Evolutionary conservation across 345 rosid species (phyloP).

Genomic region (Iberis pinnata): DNA sequence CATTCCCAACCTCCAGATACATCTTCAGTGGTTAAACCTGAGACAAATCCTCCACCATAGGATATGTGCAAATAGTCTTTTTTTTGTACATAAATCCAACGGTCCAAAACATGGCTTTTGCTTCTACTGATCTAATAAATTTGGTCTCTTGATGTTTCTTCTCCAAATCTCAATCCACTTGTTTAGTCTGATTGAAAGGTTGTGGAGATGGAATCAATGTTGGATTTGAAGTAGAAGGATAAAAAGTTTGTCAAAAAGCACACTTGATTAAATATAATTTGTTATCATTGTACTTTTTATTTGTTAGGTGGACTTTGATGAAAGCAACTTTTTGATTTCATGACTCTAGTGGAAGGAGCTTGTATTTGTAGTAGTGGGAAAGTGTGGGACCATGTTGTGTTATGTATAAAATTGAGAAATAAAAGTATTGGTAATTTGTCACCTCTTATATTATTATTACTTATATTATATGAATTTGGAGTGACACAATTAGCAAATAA

Average conservation of each 20-base stretch:
- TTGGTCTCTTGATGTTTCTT: slow-evolving; percentile 21
- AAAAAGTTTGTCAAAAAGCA: slow-evolving; percentile 46
- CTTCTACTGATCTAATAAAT: background rate
- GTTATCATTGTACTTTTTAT: slow-evolving; percentile 36
- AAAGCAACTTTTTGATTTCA: slow-evolving; percentile 40
- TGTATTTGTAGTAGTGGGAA: slow-evolving; percentile 34
- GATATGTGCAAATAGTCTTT: too few relatives aligned
- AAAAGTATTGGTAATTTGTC: slow-evolving; percentile 21
- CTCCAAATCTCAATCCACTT: slow-evolving; percentile 18
- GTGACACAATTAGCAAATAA: too few relatives aligned
- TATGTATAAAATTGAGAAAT: slow-evolving; percentile 28
- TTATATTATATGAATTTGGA: slow-evolving; percentile 10
- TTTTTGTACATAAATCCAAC: too few relatives aligned
- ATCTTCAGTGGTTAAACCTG: slow-evolving; percentile 57
- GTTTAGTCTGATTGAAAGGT: slow-evolving; percentile 5
- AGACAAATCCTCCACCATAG: slow-evolving; percentile 29
- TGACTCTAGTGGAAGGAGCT: slow-evolving; percentile 32
- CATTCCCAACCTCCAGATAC: slow-evolving; percentile 71
- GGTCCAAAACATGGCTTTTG: slow-evolving; percentile 30
- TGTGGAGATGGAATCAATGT: slow-evolving; percentile 27
- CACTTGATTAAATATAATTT: slow-evolving; percentile 34
- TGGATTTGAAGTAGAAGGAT: slow-evolving; percentile 35
- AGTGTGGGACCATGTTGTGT: slow-evolving; percentile 52
- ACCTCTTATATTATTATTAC: slow-evolving; percentile 8
- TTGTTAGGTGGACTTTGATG: slow-evolving; percentile 68